Evolutionary conservation across 2,329 filamentous ascomycete genomes (phyloP), one percentile per base, ranked within the genome.

Genomic region (Fusarium cyanostomum): DNA sequence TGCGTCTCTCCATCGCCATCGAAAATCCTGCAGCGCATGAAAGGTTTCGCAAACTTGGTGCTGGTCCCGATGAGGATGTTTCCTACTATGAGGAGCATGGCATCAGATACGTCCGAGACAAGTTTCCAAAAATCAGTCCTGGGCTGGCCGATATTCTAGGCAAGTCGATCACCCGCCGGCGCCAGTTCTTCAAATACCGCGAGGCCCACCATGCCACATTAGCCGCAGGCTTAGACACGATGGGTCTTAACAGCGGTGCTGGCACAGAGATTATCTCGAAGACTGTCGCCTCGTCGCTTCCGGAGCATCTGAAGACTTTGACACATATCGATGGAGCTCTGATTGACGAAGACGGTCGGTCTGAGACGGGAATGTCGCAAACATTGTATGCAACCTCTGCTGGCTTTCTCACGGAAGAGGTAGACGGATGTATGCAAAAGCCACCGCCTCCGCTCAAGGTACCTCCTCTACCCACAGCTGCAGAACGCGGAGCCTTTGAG

Each of bases 111-210:
- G 75, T 78, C 0, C 55, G 54, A 3, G 50, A 70, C 1, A 79
- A 77, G 38, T 78, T 73, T 33, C 70, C 70, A 0, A 53, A 53
- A 0, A 56, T 70, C 2, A 52, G 61, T 0, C 1, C 49, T 1
- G 4, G 10, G 0, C 15, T 79, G 0, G 38, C 72, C 0, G 37
- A 64, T 3, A 65, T 71, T 1, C 55, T 81, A 0, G 75, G 75
- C 0, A 66, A 53, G 27, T 76, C 71, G 0, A 78, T 78, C 13
- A 74, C 78, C 1, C 60, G 65, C 10, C 68, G 74, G 5, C 71
- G 75, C 6, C 73, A 75, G 6, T 75, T 76, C 34, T 71, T 81
- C 16, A 73, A 71, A 15, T 79, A 79, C 33, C 70, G 76, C 7
- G 68, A 77, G 53, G 62, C 72, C 9, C 76, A 80, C 53, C 73